These are phyloP conservation scores for Ceratobasidium sp. DNA, from an alignment of 1,284 basidiomycete species.

Conservation along the genomic window DNA sequence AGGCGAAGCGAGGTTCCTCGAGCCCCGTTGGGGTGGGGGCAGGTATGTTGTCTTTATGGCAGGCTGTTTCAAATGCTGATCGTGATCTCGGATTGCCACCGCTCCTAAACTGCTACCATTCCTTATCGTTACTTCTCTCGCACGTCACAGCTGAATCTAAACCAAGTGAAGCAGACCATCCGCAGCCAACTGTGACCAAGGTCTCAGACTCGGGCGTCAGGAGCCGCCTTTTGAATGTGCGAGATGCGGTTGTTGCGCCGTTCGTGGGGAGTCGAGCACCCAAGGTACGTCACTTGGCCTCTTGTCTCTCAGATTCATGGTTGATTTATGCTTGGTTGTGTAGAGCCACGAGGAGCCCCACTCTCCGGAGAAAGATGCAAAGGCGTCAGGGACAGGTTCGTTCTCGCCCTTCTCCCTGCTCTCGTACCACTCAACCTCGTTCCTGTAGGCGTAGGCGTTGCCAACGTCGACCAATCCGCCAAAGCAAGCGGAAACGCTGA, in stretches of 20 bases:
- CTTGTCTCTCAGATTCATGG: neutral
- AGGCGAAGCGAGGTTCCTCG: constrained; percentile 13
- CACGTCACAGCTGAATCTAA: neutral
- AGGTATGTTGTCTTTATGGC: neutral
- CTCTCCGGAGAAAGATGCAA: neutral
- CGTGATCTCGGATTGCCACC: no score
- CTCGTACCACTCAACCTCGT: no score
- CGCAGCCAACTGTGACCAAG: constrained; percentile 20
- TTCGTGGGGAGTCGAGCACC: constrained; percentile 29
- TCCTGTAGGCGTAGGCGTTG: neutral
- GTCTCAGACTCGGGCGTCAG: constrained; percentile 30
- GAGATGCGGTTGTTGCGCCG: constrained; percentile 18
- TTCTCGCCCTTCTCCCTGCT: neutral
- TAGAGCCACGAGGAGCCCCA: neutral
- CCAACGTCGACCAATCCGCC: neutral
- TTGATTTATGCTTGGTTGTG: neutral
- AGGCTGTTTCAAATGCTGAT: neutral
- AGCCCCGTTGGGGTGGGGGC: neutral
- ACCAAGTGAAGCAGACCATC: neutral
- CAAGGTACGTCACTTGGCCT: neutral
- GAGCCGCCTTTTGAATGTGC: constrained; percentile 8
- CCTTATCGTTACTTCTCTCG: no score
- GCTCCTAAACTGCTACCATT: no score
- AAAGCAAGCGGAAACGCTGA: constrained; percentile 18
- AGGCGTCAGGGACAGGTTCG: neutral